Evolutionary conservation across 176 grass and related monocot species (phyloP).

Genomic region (Oropetium thomaeum): DNA sequence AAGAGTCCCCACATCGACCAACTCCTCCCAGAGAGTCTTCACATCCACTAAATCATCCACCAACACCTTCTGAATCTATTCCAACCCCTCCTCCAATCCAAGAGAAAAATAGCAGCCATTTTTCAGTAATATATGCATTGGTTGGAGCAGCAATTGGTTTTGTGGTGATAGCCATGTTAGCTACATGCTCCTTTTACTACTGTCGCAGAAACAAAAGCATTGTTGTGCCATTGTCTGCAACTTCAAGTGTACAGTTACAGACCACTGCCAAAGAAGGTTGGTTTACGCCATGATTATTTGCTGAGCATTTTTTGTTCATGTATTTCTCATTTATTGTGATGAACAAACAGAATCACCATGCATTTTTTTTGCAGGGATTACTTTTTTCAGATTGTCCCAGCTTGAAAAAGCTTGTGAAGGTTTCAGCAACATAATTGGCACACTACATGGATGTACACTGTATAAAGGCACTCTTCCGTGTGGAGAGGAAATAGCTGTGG

Average conservation of each 20-base stretch:
- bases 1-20: no score
- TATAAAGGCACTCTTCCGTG: conserved; percentile 90
- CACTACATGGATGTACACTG: conserved; percentile 46
- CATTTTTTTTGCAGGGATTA: conserved; percentile 52
- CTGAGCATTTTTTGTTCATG: background rate
- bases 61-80: background rate
- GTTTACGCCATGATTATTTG: conserved; percentile 25
- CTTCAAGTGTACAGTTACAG: conserved; percentile 53
- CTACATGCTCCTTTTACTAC: conserved; percentile 39
- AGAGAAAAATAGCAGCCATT: background rate
- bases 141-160: conserved; percentile 48
- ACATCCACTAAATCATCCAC: background rate
- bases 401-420: conserved; percentile 82
- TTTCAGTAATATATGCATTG: conserved; percentile 15
- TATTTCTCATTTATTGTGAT: background rate
- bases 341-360: conserved; percentile 4
- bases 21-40: background rate
- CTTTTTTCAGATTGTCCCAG: conserved; percentile 52
- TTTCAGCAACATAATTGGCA: conserved; percentile 84
- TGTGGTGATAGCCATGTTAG: conserved; percentile 27
- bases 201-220: conserved; percentile 39
- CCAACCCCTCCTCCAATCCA: background rate
- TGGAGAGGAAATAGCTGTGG: conserved; percentile 82
- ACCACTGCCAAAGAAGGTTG: conserved; percentile 54
- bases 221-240: conserved; percentile 64